phyloP scores from a whole-genome alignment of 345 rosid species.

The Arabidopsis thaliana region TAIR10.1 NC_003075.7:1358501-1359000 shows the following conservation, averaged over 20 bases:
- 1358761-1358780: constrained; percentile 34
- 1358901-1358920: neutral
- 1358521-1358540: constrained; percentile 42
- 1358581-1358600: constrained; percentile 36
- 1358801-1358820: constrained; percentile 29
- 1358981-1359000: constrained; percentile 45
- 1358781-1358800: constrained; percentile 36
- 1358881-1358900: too few relatives aligned
- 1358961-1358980: constrained; percentile 37
- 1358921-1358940: too few relatives aligned
- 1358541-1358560: constrained; percentile 34
- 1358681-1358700: constrained; percentile 33
- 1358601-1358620: constrained; percentile 34
- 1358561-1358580: constrained; percentile 45
- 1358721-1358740: constrained; percentile 39
- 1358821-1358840: constrained; percentile 26
- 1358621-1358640: constrained; percentile 30
- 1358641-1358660: constrained; percentile 35
- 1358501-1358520: constrained; percentile 24
- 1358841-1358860: too few relatives aligned
- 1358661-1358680: constrained; percentile 36
- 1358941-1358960: constrained; percentile 32
- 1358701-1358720: constrained; percentile 31
- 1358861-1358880: too few relatives aligned
- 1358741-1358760: constrained; percentile 28